Conservation (phyloP, 768 basidiomycete genomes). For the Kwoniella shandongensis region DNA sequence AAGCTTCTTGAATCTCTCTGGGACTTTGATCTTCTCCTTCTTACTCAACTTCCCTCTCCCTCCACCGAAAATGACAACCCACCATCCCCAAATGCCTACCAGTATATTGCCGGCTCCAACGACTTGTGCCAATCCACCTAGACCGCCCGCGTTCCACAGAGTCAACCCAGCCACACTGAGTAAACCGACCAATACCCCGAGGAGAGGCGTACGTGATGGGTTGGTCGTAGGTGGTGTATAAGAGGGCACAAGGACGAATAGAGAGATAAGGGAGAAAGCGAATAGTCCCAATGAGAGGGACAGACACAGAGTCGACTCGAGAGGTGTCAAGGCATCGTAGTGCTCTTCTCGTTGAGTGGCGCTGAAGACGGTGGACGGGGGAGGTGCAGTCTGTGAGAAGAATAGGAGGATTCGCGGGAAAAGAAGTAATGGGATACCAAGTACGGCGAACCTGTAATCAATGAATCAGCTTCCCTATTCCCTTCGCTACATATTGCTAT, state of each 20-base stretch:
- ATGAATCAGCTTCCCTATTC: constrained; percentile 1
- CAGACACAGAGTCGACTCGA: constrained; percentile 45
- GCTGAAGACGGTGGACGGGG: constrained; percentile 14
- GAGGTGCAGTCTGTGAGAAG: constrained; percentile 46
- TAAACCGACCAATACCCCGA: constrained; percentile 40
- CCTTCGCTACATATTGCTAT: not conserved
- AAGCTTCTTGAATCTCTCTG: constrained; percentile 35
- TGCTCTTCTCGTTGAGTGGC: constrained; percentile 29
- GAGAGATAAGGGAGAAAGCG: constrained; percentile 29
- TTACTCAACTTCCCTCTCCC: constrained; percentile 17
- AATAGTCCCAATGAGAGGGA: constrained; percentile 32
- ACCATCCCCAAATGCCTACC: constrained; percentile 52
- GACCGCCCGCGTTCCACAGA: constrained; percentile 31
- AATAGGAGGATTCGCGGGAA: constrained; percentile 53
- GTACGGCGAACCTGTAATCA: constrained; percentile 45
- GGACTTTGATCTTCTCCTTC: constrained; percentile 24
- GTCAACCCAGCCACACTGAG: constrained; percentile 32
- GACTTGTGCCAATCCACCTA: constrained; percentile 40
- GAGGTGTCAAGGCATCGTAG: constrained; percentile 46
- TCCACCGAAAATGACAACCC: constrained; percentile 49
- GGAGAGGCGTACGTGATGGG: constrained; percentile 35
- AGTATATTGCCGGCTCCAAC: constrained; percentile 38
- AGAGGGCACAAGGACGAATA: constrained; percentile 35
- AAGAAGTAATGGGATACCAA: constrained; percentile 46
- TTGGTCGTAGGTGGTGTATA: constrained; percentile 27